Evolutionary conservation across 768 basidiomycete genomes (phyloP).

Genomic region (Mycena polygramma): DNA sequence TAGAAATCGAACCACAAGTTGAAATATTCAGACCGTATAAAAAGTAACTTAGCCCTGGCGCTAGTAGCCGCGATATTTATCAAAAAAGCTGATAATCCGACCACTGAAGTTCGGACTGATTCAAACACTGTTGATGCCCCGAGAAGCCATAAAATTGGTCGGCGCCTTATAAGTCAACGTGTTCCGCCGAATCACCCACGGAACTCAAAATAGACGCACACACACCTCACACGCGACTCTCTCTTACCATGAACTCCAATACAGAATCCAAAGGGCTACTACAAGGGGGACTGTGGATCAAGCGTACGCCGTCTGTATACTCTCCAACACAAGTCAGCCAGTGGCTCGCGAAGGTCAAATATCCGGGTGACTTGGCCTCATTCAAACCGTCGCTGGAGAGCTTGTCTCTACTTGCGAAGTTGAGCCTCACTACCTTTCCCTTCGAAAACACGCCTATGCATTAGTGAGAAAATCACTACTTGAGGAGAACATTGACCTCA

Average conservation of each 20-base stretch:
- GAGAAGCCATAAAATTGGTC: too few relatives aligned
- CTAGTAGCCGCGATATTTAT: too few relatives aligned
- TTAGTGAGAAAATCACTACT: constrained; percentile 18
- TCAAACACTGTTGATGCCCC: too few relatives aligned
- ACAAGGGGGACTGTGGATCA: constrained; percentile 33
- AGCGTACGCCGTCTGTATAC: constrained; percentile 24
- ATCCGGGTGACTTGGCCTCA: constrained; percentile 15
- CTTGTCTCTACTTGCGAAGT: constrained; percentile 19
- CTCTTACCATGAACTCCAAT: constrained; percentile 2
- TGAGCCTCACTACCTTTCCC: constrained; percentile 33
- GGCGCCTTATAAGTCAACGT: too few relatives aligned
- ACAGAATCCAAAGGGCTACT: constrained; percentile 17
- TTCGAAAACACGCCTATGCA: constrained; percentile 38
- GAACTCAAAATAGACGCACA: too few relatives aligned
- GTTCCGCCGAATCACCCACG: neutral
- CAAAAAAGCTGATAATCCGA: too few relatives aligned
- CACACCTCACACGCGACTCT: neutral
- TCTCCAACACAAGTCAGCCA: constrained; percentile 16
- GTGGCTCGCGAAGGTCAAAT: constrained; percentile 33
- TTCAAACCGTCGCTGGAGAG: constrained; percentile 21
- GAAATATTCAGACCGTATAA: too few relatives aligned
- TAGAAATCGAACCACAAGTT: too few relatives aligned
- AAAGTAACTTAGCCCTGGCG: too few relatives aligned
- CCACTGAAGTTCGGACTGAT: too few relatives aligned
- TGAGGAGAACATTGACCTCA: neutral